Conservation (phyloP, 805 yeast genomes). For the Jamesozyma piceae region DNA sequence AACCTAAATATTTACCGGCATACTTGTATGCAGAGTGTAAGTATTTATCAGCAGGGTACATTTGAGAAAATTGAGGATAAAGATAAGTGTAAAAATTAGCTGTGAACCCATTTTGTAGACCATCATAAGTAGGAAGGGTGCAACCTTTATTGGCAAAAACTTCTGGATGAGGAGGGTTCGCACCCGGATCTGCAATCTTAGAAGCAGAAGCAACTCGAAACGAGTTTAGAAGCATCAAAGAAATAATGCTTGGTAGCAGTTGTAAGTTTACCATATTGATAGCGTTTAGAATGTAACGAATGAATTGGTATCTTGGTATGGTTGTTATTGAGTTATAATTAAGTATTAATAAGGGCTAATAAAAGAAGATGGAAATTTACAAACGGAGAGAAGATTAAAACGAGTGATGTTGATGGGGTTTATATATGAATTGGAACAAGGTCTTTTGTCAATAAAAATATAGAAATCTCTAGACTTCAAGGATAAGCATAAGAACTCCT, state of each 20-base stretch:
- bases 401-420: background rate
- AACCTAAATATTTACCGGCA: background rate
- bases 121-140: background rate
- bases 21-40: background rate
- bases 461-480: too few relatives aligned
- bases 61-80: background rate
- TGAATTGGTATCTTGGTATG: background rate
- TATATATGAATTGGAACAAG: background rate
- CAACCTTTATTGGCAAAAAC: background rate
- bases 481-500: too few relatives aligned
- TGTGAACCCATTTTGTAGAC: background rate
- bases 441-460: too few relatives aligned
- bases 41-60: background rate
- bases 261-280: background rate
- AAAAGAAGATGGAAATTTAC: background rate
- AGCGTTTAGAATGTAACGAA: background rate
- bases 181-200: too few relatives aligned
- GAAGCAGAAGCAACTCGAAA: background rate
- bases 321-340: background rate
- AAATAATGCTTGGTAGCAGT: background rate
- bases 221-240: background rate
- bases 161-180: too few relatives aligned
- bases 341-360: too few relatives aligned
- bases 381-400: background rate
- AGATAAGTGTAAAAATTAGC: background rate